These are phyloP conservation scores for Phytophthora parvispora DNA, from an alignment of 352 stramenopile genomes.

Conservation along the genomic window DNA sequence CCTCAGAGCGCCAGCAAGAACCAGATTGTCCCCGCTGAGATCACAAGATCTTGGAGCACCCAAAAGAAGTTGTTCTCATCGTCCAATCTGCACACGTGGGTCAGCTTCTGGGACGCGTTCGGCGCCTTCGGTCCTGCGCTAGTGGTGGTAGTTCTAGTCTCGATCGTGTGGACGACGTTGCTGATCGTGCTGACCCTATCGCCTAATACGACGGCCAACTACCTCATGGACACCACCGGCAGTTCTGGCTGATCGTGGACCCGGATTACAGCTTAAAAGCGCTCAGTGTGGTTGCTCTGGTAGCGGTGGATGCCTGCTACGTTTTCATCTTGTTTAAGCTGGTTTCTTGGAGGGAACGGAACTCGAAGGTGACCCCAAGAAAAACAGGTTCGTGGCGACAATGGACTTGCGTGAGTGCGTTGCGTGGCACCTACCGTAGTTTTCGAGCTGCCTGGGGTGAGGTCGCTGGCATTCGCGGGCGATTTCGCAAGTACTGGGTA, in stretches of 20 bases:
- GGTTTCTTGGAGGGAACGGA: neutral
- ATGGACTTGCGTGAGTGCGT: neutral
- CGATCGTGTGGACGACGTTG: neutral
- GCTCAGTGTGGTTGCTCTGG: constrained; percentile 1
- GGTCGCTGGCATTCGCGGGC: constrained; percentile 20
- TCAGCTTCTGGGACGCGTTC: neutral
- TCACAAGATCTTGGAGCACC: neutral
- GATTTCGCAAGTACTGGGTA: constrained; percentile 44
- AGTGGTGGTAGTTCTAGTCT: neutral
- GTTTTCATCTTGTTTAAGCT: constrained; percentile 15
- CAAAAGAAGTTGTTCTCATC: neutral
- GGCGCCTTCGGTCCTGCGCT: neutral
- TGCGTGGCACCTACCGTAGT: neutral
- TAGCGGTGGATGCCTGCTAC: neutral
- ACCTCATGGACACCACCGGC: neutral
- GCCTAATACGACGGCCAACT: neutral
- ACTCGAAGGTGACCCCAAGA: too few relatives aligned
- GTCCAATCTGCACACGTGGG: neutral
- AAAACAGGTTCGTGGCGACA: neutral
- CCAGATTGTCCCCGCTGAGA: neutral
- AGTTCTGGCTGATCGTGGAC: constrained; percentile 9
- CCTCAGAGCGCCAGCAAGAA: neutral
- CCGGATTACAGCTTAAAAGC: neutral
- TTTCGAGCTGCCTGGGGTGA: neutral
- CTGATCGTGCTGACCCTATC: neutral